phyloP scores from a whole-genome alignment of 139 green algal genomes.

The Volvox africanus region DNA sequence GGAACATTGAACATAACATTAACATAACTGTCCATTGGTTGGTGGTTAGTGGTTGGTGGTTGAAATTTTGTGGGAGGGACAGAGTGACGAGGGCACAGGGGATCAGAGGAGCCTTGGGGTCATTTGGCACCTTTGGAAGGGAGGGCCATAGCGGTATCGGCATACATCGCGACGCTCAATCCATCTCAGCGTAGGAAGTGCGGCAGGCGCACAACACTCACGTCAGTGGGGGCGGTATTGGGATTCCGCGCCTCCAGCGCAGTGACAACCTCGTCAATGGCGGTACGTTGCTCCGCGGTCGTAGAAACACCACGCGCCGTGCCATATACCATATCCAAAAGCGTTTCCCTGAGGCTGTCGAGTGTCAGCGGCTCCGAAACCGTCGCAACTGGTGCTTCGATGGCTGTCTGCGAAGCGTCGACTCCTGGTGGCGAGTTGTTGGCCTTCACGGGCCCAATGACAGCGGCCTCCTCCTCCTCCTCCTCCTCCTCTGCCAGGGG shows the following conservation, averaged over 20 bases:
- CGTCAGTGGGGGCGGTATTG: conserved; percentile 34
- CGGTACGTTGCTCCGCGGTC: conserved; percentile 51
- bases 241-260: conserved; percentile 72
- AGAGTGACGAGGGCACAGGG: not conserved
- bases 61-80: not conserved
- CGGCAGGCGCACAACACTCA: not conserved
- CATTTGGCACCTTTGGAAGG: no score
- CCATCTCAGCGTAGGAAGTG: no score
- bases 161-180: no score
- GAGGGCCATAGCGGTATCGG: no score
- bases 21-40: no score
- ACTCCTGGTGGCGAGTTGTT: not conserved
- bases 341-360: conserved; percentile 42
- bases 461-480: not conserved
- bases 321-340: conserved; percentile 75
- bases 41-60: not conserved
- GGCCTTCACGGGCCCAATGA: no score
- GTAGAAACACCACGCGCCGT: conserved; percentile 64
- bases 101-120: no score
- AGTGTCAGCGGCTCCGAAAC: not conserved
- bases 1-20: no score
- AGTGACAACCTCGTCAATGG: conserved; percentile 70
- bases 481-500: not conserved
- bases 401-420: not conserved
- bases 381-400: not conserved